A percentile compares a stretch with the other conserved stretches of the same genome.
Conservation (phyloP, 1,139 yeast genomes). For the Sugiyamaella japonica region DNA sequence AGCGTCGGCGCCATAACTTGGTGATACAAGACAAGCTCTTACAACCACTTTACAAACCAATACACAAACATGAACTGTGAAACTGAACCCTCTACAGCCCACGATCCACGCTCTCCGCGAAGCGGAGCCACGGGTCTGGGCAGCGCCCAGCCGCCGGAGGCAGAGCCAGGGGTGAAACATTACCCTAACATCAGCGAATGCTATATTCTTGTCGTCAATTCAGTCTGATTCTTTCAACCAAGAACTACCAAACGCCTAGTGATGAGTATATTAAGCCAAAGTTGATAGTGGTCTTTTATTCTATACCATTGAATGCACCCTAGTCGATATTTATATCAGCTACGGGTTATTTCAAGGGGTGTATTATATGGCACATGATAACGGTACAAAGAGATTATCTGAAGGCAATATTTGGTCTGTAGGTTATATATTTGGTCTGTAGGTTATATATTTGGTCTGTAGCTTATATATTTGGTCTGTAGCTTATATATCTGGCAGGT, state of each 20-base stretch:
- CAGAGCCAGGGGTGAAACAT: too few species aligned
- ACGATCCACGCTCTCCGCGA: too few species aligned
- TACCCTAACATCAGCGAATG: too few species aligned
- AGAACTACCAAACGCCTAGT: slow-evolving; percentile 6
- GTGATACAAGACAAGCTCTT: too few species aligned
- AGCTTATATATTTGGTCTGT: background rate
- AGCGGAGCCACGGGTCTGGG: too few species aligned
- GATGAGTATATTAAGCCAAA: slow-evolving; percentile 16
- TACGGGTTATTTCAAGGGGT: slow-evolving; percentile 13
- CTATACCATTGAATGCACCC: slow-evolving; percentile 9
- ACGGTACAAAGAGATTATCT: slow-evolving; percentile 18
- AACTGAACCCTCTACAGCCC: too few species aligned
- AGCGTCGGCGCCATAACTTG: too few species aligned
- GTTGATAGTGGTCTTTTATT: slow-evolving; percentile 11
- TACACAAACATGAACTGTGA: too few species aligned
- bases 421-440: background rate
- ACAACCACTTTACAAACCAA: too few species aligned
- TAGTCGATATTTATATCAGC: background rate
- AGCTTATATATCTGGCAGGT: too few species aligned
- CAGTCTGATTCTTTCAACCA: background rate
- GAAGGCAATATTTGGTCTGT: slow-evolving; percentile 3
- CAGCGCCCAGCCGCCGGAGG: too few species aligned
- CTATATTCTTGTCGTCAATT: too few species aligned
- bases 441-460: background rate
- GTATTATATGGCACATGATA: slow-evolving; percentile 9